A percentile compares a stretch with the other conserved stretches of the same genome.
These are phyloP conservation scores for Neocallimastix lanati DNA, from an alignment of 192 early-diverging fungal species.

Conservation along the genomic window DNA sequence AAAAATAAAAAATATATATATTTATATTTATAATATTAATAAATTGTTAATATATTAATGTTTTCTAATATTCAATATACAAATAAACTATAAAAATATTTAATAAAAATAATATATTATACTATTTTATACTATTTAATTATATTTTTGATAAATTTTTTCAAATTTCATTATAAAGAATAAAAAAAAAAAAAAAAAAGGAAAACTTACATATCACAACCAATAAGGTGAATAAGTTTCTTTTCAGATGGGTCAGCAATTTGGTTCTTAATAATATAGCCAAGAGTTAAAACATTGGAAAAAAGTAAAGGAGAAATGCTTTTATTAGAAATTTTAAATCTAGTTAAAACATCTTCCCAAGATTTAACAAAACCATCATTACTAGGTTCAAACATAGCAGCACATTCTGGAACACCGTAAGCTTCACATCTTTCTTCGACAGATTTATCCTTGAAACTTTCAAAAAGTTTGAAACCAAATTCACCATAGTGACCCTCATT, in stretches of 20 bases:
- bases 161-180: too few species aligned
- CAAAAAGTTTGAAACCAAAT: not conserved
- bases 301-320: not conserved
- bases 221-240: not conserved
- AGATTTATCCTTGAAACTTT: not conserved
- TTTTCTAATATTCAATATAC: too few species aligned
- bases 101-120: too few species aligned
- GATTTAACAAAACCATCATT: not conserved
- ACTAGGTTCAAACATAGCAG: not conserved
- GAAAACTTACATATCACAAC: not conserved
- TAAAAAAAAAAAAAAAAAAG: too few species aligned
- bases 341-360: not conserved
- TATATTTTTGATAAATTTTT: too few species aligned
- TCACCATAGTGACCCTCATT: not conserved
- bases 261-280: not conserved
- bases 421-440: not conserved
- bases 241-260: not conserved
- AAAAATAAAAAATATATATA: too few species aligned
- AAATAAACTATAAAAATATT: too few species aligned
- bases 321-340: not conserved
- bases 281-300: not conserved
- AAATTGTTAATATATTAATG: too few species aligned
- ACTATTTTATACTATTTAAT: too few species aligned
- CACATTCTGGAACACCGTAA: not conserved
- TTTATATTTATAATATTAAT: too few species aligned